Evolutionary conservation across 495 filamentous ascomycete genomes (phyloP), one percentile per base, ranked within the genome.

Genomic region (Tuber borchii): DNA sequence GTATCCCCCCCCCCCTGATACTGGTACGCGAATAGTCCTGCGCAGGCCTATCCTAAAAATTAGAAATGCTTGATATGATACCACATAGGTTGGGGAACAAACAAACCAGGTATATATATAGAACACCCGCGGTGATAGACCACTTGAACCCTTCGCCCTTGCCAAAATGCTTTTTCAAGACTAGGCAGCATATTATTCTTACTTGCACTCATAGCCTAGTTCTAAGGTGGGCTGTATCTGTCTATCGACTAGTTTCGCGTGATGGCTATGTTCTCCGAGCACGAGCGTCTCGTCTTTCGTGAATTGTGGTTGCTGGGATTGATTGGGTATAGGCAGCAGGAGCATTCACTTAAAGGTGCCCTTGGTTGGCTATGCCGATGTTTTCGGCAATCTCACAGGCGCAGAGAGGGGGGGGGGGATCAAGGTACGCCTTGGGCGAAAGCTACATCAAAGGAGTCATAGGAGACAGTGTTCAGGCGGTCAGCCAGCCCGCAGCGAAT

Each of bases 301-400:
- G 88, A 19, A 91, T 81, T 37, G 87, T 90, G 83, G 88, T 87
- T 12, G 75, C 81, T 8, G 87, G 88, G 73, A 84, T 87, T 16
- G 73, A 84, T 87, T 16, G 86, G 86, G 83, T 90, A 91, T 80
- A 90, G 83, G 76, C 86, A 88, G 71, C 83, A 86, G 87, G 87
- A 3, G 89, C 89, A 20, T 87, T 88, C 43, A 91, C 89, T 83
- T 91, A 90, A 81, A 91, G 91, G 81, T 91, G 90, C 85, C 91
- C 89, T 73, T 87, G 79, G 82, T 91, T 91, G 31, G 90, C 89
- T 6, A 85, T 81, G 5, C 85, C 86, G 4, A 88, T 89, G 82
- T 90, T 89, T 80, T 91, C 86, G 45, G 90, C 90, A 61, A 91
- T 90, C 10, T 88, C 88, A n/a, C 87, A 83, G 16, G 83, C 83